phyloP scores from a whole-genome alignment of 805 yeast genomes.

The Wickerhamiella brachini region DNA sequence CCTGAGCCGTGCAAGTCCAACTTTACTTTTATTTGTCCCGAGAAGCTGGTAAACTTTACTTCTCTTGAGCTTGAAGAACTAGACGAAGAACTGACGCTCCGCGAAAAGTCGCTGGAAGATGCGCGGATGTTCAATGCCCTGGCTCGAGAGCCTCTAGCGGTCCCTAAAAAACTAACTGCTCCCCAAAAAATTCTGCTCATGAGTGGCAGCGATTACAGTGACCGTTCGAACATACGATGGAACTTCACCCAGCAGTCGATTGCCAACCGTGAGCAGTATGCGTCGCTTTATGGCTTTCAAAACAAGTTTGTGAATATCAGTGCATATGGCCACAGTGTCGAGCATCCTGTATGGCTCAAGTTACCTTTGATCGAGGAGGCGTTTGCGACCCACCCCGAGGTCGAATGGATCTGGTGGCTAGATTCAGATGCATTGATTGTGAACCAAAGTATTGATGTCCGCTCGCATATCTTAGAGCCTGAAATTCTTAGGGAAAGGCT shows the following conservation, averaged over 20 bases:
- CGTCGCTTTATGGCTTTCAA: slow-evolving; percentile 23
- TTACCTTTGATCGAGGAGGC: slow-evolving; percentile 23
- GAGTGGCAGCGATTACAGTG: not conserved
- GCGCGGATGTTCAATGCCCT: not conserved
- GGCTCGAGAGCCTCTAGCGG: not conserved
- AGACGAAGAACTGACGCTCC: not conserved
- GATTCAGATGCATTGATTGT: slow-evolving; percentile 26
- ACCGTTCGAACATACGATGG: not conserved
- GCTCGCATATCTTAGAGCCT: slow-evolving; percentile 19
- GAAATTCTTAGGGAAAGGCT: slow-evolving; percentile 16
- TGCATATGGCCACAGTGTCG: slow-evolving; percentile 9
- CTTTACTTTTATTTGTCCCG: not conserved
- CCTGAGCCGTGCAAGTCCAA: too few relatives aligned
- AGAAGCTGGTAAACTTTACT: not conserved
- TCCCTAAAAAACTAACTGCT: not conserved
- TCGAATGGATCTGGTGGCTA: slow-evolving; percentile 29
- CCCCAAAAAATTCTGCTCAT: not conserved
- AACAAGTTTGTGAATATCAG: slow-evolving; percentile 20
- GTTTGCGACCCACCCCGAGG: slow-evolving; percentile 21
- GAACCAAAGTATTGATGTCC: slow-evolving; percentile 21
- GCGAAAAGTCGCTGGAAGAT: not conserved
- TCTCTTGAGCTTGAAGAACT: not conserved
- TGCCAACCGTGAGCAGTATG: slow-evolving; percentile 22
- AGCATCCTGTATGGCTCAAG: slow-evolving; percentile 23
- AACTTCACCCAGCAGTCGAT: slow-evolving; percentile 2